Evolutionary conservation across 805 yeast species (phyloP), one percentile per base, ranked within the genome.

Genomic region (Metschnikowia colocasiae): DNA sequence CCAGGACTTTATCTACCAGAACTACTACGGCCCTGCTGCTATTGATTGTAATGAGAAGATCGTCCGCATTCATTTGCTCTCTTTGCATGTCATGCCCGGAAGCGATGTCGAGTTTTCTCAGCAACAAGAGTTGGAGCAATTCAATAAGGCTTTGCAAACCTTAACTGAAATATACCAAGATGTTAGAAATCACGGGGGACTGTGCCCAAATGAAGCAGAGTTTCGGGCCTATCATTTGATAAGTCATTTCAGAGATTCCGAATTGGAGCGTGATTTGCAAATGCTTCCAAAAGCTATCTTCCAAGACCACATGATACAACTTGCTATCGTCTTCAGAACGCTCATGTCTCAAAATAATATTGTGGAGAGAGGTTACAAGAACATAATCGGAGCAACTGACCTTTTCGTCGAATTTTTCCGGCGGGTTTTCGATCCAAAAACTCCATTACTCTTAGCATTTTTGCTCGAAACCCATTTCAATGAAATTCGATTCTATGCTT

Each of bases 1-100:
- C 60, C 98, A 94, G 64, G 99, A 94, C 64, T 94, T 94, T 65
- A 91, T 97, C 0, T 91, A 87, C 60, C 99, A 94, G 61, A 92
- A 92, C 62, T 92, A 83, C 58, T 83, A 83, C 35, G 99, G 98
- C 0, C 87, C 91, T 1, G 98, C 94, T 62, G 95, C 97, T 1
- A 79, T 92, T 8, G 92, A 85, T 55, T 94, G 98, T 64, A 87
- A 88, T 59, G 99, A 94, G 64, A 73, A 84, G 44, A 94, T 94
- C 55, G 96, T 90, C 4, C 72, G 99, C 46, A 85, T 91, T 18
- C 99, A 94, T 62, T 74, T 92, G 22, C 61, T 88, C 13, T 83
- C 87, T 1, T 67, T 91, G 32, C 98, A 94, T 65, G 67, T 85
- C 1, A 90, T 94, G 97, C 86, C 96, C 0, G 85, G 83, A 26